Conservation (phyloP, 192 early-diverging fungal genomes). For the Coemansia sp. region DNA sequence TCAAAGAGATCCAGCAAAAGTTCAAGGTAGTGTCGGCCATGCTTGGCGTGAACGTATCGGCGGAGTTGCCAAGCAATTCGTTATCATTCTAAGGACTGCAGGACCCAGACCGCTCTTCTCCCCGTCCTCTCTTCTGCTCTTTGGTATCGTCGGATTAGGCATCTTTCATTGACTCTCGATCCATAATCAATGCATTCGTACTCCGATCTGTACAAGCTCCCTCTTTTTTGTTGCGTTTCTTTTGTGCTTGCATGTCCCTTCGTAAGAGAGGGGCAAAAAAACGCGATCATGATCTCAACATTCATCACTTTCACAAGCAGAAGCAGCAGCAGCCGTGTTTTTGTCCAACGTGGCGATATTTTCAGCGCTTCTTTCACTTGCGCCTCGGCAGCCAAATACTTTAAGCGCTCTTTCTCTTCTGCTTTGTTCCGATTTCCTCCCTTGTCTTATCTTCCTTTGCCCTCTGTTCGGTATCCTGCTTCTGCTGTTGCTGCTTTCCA, state of each 20-base stretch:
- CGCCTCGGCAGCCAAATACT: too few relatives aligned
- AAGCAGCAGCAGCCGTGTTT: too few relatives aligned
- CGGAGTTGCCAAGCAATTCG: conserved; percentile 37
- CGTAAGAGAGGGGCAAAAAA: not conserved
- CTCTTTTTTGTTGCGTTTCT: not conserved
- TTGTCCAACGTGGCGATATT: conserved; percentile 3
- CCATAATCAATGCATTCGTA: not conserved
- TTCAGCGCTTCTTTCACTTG: not conserved
- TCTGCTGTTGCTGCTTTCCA: not conserved
- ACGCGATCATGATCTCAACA: not conserved
- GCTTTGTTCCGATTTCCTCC: conserved; percentile 6
- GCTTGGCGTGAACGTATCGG: conserved; percentile 29
- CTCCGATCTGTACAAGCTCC: too few relatives aligned
- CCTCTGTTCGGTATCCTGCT: not conserved
- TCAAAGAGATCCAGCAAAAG: conserved; percentile 37
- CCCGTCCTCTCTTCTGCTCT: not conserved
- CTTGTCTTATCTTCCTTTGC: conserved; percentile 1
- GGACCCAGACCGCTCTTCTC: conserved; percentile 2
- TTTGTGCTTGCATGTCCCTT: too few relatives aligned
- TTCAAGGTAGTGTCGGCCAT: conserved; percentile 45
- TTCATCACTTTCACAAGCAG: not conserved
- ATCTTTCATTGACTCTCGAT: too few relatives aligned
- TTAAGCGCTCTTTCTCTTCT: conserved; percentile 2
- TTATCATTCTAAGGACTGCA: conserved; percentile 34
- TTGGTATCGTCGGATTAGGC: too few relatives aligned